phyloP scores from a whole-genome alignment of 495 filamentous ascomycete species.

The Venustampulla echinocandica region DNA sequence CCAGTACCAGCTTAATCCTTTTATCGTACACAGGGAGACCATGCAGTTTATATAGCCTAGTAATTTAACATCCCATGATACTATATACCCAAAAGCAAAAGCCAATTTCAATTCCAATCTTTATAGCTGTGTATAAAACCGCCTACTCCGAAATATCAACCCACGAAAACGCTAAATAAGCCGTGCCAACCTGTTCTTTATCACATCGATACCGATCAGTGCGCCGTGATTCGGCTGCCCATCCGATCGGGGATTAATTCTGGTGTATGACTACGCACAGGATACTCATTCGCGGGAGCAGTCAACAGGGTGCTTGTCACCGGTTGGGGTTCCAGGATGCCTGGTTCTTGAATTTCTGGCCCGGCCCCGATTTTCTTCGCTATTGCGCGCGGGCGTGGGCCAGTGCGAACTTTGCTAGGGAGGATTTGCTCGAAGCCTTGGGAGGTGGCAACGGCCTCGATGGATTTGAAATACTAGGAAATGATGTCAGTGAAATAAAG shows the following conservation, averaged over 20 bases:
- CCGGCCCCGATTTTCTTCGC: conserved; percentile 7
- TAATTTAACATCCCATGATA: no score
- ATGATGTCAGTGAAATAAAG: background rate
- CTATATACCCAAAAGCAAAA: no score
- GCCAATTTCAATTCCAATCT: no score
- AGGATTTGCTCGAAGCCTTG: conserved; percentile 53
- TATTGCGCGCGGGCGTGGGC: conserved; percentile 7
- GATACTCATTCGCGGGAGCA: conserved; percentile 41
- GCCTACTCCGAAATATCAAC: no score
- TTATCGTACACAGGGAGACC: no score
- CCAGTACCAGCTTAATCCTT: no score
- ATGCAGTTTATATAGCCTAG: no score
- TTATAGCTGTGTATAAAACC: no score
- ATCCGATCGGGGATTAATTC: conserved; percentile 61
- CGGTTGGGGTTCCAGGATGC: conserved; percentile 31
- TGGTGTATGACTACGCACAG: conserved; percentile 37
- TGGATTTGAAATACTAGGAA: conserved; percentile 57
- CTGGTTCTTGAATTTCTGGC: conserved; percentile 29
- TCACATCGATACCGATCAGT: conserved; percentile 1
- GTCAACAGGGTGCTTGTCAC: conserved; percentile 34
- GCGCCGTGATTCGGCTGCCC: conserved; percentile 31
- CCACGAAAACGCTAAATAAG: background rate
- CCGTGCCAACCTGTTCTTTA: background rate
- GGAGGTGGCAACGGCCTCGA: conserved; percentile 48
- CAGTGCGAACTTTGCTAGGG: conserved; percentile 38